phyloP scores from a whole-genome alignment of 23 red algal species.

The Gracilaria domingensis region DNA sequence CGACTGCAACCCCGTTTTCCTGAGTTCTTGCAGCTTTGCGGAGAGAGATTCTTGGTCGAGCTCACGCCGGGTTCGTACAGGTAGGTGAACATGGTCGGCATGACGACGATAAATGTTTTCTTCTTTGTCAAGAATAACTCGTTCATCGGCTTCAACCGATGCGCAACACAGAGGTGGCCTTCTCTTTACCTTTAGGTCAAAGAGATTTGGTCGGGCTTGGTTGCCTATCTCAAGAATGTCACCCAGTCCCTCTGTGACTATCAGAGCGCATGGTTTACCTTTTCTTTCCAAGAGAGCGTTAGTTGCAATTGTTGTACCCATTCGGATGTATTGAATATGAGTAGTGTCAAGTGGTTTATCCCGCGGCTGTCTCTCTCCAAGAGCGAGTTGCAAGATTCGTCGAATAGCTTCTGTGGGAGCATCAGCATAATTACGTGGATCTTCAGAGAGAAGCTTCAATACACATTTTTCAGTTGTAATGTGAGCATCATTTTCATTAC shows the following conservation, averaged over 20 bases:
- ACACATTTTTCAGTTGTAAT: conserved; percentile 38
- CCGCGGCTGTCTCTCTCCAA: conserved; percentile 4
- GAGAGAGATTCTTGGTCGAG: conserved; percentile 54
- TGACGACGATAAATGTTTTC: conserved; percentile 24
- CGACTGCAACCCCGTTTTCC: conserved; percentile 66
- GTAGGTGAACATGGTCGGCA: neutral
- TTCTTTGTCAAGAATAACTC: conserved; percentile 54
- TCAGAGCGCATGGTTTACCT: conserved; percentile 77
- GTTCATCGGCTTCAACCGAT: conserved; percentile 75
- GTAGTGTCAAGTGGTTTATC: conserved; percentile 58
- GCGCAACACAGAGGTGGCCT: conserved; percentile 67
- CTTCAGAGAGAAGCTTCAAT: conserved; percentile 94
- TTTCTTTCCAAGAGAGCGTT: conserved; percentile 95
- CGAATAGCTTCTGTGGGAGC: conserved; percentile 97
- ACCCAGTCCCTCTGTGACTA: conserved; percentile 81
- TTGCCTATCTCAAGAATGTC: conserved; percentile 89
- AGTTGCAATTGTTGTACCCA: conserved; percentile 98
- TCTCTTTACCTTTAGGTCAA: conserved; percentile 85
- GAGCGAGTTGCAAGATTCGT: conserved; percentile 70
- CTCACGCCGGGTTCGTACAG: conserved; percentile 13
- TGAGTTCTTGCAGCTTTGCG: conserved; percentile 21
- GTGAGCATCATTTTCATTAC: neutral
- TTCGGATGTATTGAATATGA: conserved; percentile 91
- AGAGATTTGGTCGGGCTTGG: conserved; percentile 88
- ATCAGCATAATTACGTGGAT: conserved; percentile 88